These are phyloP conservation scores for Filosporella fistucella DNA, from an alignment of 495 filamentous ascomycete genomes.

Conservation along the genomic window DNA sequence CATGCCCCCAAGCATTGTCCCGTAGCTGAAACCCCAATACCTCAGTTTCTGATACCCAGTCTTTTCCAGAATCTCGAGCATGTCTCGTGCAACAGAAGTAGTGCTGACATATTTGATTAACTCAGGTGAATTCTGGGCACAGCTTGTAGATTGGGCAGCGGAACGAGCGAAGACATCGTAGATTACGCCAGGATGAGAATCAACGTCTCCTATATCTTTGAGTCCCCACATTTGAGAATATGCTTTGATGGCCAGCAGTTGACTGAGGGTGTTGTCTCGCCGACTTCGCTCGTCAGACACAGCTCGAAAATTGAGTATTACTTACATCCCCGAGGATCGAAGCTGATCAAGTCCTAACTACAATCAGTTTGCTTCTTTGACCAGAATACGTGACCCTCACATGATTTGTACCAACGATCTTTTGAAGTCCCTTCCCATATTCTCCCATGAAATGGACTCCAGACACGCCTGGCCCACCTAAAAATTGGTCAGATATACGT, in stretches of 20 bases:
- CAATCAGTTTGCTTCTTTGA: not conserved
- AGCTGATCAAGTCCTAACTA: not conserved
- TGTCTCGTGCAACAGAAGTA: not conserved
- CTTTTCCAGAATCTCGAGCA: not conserved
- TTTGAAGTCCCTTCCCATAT: not conserved
- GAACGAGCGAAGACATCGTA: not conserved
- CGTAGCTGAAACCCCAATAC: constrained; percentile 1
- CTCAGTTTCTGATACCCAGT: not conserved
- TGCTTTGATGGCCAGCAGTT: not conserved
- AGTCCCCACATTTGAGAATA: not conserved
- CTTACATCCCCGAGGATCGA: constrained; percentile 1
- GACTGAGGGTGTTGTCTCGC: not conserved
- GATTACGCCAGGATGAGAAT: not conserved
- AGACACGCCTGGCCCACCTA: not conserved
- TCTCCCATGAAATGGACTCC: not conserved
- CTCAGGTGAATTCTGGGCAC: not conserved
- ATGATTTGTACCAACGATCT: not conserved
- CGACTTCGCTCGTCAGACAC: too few species aligned
- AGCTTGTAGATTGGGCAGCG: not conserved
- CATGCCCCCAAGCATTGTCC: not conserved
- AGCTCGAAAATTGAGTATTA: too few species aligned
- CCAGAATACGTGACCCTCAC: too few species aligned
- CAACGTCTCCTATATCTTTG: not conserved
- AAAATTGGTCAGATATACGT: not conserved
- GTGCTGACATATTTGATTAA: not conserved